A percentile compares a stretch with the other conserved stretches of the same genome.
phyloP scores from a whole-genome alignment of 2,329 filamentous ascomycete genomes.

The Colletotrichum coccodes region DNA sequence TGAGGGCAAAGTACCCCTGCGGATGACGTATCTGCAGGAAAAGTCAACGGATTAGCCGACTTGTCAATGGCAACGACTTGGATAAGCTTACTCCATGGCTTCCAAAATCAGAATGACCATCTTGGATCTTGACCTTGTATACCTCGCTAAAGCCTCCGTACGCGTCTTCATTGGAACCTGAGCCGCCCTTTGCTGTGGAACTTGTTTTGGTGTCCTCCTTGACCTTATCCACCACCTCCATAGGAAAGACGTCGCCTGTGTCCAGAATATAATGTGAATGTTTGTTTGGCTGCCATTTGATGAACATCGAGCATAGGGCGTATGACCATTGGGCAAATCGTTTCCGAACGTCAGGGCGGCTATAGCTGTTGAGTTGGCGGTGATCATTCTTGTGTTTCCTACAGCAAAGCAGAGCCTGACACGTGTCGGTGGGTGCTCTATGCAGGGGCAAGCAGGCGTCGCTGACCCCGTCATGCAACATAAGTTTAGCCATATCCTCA shows the following conservation, averaged over 20 bases:
- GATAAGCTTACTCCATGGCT: slow-evolving; percentile 21
- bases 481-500: not conserved
- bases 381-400: not conserved
- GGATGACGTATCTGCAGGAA: slow-evolving; percentile 17
- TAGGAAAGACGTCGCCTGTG: slow-evolving; percentile 8
- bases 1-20: slow-evolving; percentile 14
- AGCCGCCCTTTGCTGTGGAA: not conserved
- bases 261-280: slow-evolving; percentile 17
- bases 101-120: slow-evolving; percentile 22
- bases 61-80: too few relatives aligned
- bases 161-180: not conserved
- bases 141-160: slow-evolving; percentile 24
- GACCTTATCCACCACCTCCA: slow-evolving; percentile 4
- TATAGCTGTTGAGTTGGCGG: not conserved
- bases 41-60: not conserved
- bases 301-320: not conserved
- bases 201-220: not conserved
- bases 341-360: not conserved
- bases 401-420: not conserved
- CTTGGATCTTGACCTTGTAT: slow-evolving; percentile 13
- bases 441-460: not conserved
- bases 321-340: slow-evolving; percentile 2
- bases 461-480: not conserved
- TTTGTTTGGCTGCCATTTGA: not conserved
- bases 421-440: not conserved